Evolutionary conservation across 2,329 filamentous ascomycete genomes (phyloP), one percentile per base, ranked within the genome.

Genomic region (Clonostachys sp.): DNA sequence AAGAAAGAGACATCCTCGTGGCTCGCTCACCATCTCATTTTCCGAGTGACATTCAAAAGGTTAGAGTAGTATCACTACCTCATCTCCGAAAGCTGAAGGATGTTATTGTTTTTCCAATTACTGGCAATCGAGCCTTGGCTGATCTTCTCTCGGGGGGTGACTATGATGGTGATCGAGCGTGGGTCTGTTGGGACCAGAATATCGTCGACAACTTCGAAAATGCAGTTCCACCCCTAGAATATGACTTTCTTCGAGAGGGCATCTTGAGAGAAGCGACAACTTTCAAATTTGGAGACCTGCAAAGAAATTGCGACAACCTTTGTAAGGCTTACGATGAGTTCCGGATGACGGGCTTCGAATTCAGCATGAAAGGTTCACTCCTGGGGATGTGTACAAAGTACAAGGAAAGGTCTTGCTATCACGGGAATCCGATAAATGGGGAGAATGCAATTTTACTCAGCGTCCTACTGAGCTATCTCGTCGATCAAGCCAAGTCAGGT

Each of bases 81-180:
- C 74, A 83, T 40, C 67, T 92, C 0, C 78, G 83, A 4, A 78
- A 80, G 3, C 64, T 96, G 0, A 86, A 86, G 50, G 86, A 96
- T 55, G 83, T 96, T 2, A 74, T 94, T 13, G 77, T 96, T 0
- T 96, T 97, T 54, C 74, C 88, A 0, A 73, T 71, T 0, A 78
- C 76, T 50, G 87, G 87, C 0, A 59, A 74, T 24, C 68, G 66
- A 1, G 80, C 87, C 0, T 72, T 91, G 0, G 89, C 87, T 0
- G 78, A 81, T 9, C 83, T 84, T 55, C 70, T 92, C 0, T 89
- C 87, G 2, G 89, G 89, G 0, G 89, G 89, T 1, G 89, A 92
- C 57, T 92, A 91, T 51, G 88, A 92, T 53, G 89, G 89, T 0
- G 89, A 94, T 51, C 76, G 70, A n/a, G 80, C 87, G 5, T 91